Base-by-base conservation (phyloP, 257 asterid genomes). In the Striga asiatica region DNA sequence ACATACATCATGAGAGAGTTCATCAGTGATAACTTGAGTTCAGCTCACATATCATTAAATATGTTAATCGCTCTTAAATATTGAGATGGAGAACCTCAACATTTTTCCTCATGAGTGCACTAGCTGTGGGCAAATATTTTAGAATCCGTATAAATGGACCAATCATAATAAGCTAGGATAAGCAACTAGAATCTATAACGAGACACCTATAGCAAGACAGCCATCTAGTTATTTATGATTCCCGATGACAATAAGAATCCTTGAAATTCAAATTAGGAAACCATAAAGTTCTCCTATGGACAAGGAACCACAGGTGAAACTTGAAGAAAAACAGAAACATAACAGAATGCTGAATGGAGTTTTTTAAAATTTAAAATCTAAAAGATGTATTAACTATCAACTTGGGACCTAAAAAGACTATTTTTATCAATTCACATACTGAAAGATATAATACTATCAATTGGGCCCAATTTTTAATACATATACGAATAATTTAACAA, bases 241-340 rank as follows among this genome's bases (percentile, higher is more conserved):
- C 42, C 52, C 24, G 27, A 22, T 32, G 71, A n/a, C n/a, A n/a
- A 38, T 43, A 37, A 22, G 48, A 60, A 72, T 29, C 48, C 13
- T 16, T 8, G 39, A 17, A 23, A 66, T 46, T 47, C n/a, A 45
- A 14, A 61, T 32, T 29, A 28, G 7, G n/a, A 34, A 28, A 61
- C 19, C 52, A 23, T 12, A 48, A 3, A 42, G 28, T 19, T 61
- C 57, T 25, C 52, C 54, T 39, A 22, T 5, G 18, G 18, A 71
- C 47, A 48, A 48, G 41, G 38, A 41, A 47, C 22, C 21, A 20
- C 55, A 28, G 17, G 20, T 24, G 51, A 14, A 53, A 23, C 43
- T 25, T 46, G 29, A 46, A 43, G 38, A 48, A 22, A 5, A 46
- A 41, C 3, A 39, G 41, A 64, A 35, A 56, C 13, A 39, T 1